Evolutionary conservation across 2,329 filamentous ascomycete genomes (phyloP), one percentile per base, ranked within the genome.

Genomic region (Phaeosphaeriaceae sp.): DNA sequence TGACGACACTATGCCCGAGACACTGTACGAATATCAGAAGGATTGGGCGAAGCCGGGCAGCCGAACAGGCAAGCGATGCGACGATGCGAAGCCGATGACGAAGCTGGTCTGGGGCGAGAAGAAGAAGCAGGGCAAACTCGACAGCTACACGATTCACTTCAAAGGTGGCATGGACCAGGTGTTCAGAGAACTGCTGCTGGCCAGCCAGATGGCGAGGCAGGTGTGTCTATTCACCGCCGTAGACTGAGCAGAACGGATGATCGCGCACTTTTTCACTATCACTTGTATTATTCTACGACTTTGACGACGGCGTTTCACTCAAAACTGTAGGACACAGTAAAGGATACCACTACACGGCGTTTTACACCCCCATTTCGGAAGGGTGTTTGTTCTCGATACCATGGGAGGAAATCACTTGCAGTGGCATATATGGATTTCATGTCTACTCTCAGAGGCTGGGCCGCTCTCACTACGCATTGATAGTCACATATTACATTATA

Each of bases 1-100:
- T 67, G 82, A 85, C 60, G 81, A 84, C 40, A 72, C 73, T 6
- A 76, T 76, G 74, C 73, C 73, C 6, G 74, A 76, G 63, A 75
- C 73, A 4, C 63, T 76, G 21, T 76, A 76, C 60, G 74, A 76
- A 52, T 76, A 72, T 51, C 66, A 66, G 25, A 67, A 64, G 27
- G 73, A 76, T 47, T 75, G 69, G 69, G 66, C 71, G 10, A 76
- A 76, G 61, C 72, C 74, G 20, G 73, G 73, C 9, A 75, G 72
- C 61, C 57, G 74, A 42, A 75, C 72, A 13, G 74, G 74, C 48
- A 76, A 76, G 63, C 64, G 71, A 27, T 68, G 70, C 44, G 74
- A 76, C 44, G 73, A 76, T 54, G 72, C 74, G 20, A 61, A 59
- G 21, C 62, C 66, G 21, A 61, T 63, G 56, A 66, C 60, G 10